Evolutionary conservation across 345 rosid species (phyloP).

Genomic region (Salix exigua): DNA sequence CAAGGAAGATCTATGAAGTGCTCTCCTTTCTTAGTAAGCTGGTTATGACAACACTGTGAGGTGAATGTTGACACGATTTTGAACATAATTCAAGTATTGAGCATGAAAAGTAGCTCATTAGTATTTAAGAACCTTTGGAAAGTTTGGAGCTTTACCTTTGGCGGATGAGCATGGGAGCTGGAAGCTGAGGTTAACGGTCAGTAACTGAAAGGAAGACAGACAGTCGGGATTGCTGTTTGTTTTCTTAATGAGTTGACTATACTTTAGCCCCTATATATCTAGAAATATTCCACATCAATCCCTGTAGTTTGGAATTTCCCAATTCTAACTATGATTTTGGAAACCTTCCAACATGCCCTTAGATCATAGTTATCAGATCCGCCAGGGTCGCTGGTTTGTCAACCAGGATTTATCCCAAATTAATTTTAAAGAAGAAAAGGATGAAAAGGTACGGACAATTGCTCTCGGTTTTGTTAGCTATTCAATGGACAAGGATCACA

Average conservation of each 20-base stretch:
- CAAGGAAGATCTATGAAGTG: constrained; percentile 64
- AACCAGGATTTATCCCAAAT: no score
- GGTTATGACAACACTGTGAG: no score
- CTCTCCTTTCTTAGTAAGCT: no score
- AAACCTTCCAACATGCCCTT: neutral
- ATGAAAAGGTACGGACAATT: neutral
- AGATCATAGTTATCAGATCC: no score
- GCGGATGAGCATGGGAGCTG: neutral
- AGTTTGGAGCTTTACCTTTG: neutral
- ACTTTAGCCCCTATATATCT: neutral
- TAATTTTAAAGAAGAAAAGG: no score
- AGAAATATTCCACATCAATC: neutral
- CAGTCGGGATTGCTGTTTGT: neutral
- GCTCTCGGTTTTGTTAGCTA: neutral
- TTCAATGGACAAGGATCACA: neutral
- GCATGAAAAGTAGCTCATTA: no score
- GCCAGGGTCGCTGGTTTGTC: no score
- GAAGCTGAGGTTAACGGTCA: neutral
- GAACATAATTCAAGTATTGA: no score
- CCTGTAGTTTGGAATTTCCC: neutral
- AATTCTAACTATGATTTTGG: neutral
- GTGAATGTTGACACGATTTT: no score
- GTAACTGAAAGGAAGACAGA: neutral
- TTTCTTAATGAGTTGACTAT: neutral
- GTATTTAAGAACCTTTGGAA: neutral